Evolutionary conservation across 106 monocot genomes (phyloP), one percentile per base, ranked within the genome.

Genomic region (Dendrobium nobile): DNA sequence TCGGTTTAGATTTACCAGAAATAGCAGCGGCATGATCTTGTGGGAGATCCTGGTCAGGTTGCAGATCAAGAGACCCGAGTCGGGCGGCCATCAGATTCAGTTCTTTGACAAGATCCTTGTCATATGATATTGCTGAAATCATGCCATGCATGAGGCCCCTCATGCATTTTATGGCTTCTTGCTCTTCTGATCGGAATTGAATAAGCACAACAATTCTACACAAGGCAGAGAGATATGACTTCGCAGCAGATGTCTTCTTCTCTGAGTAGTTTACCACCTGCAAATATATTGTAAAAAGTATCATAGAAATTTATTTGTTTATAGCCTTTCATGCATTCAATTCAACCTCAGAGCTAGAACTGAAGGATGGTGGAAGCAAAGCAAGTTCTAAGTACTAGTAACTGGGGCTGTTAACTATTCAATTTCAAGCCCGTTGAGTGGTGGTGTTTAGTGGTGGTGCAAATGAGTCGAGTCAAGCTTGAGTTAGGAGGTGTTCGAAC

Each of bases 101-200:
- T 75, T 95, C 95, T 84, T 87, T 92, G 2, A 83, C 40, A 9
- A 89, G 61, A 55, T 95, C 98, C 80, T 85, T 95, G 65, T 99
- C 91, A 19, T 47, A 18, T 41, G 86, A 80, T 15, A 68, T 85
- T 16, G 65, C 81, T 73, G 77, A 17, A 16, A 87, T 85, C 82
- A 95, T 83, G 64, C 67, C n/a, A 20, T 84, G 88, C 9, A 98
- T 47, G 26, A 98, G 80, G 18, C 84, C 85, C 67, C 94, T 82
- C 95, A 95, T 92, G 85, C 86, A 95, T 80, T 93, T 98, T 42
- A 98, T 87, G 43, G 89, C 92, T 43, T 82, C 81, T 77, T 92
- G 95, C 84, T 95, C 87, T 0, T 86, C 86, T 41, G 81, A 73
- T 41, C 88, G 78, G 78, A 99, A 99, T 31, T 84, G 84, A 31